These are phyloP conservation scores for Lotmaria passim DNA, from an alignment of 208 protist genomes.

Conservation along the genomic window DNA sequence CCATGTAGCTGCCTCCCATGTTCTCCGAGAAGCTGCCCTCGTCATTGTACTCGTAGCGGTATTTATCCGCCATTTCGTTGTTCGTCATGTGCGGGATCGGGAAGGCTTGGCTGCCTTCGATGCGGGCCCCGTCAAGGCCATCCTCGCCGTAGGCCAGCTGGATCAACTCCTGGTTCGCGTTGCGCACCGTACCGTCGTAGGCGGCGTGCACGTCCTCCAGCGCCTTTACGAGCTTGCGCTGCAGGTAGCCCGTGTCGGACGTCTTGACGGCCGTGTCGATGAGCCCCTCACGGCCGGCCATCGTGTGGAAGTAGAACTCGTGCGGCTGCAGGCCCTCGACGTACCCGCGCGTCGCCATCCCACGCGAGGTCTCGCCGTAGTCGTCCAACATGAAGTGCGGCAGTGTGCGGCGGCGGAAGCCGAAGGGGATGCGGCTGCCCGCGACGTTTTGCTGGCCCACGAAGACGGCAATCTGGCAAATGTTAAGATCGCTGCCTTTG, in stretches of 20 bases:
- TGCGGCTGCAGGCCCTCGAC: slow-evolving; percentile 97
- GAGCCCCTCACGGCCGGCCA: slow-evolving; percentile 99
- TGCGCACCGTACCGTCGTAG: slow-evolving; percentile 99
- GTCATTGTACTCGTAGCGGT: slow-evolving; percentile 81
- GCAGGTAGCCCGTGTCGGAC: slow-evolving; percentile 96
- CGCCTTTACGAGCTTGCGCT: slow-evolving; percentile 97
- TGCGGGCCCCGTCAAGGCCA: slow-evolving; percentile 95
- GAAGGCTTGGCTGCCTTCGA: slow-evolving; percentile 93
- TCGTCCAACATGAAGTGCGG: slow-evolving; percentile 99
- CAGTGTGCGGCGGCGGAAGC: slow-evolving; percentile 96
- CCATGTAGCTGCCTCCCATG: slow-evolving; percentile 85
- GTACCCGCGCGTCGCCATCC: slow-evolving; percentile 99
- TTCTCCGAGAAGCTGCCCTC: slow-evolving; percentile 76
- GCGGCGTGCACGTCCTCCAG: slow-evolving; percentile 98
- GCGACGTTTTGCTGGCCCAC: slow-evolving; percentile 99
- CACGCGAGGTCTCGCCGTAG: slow-evolving; percentile 96
- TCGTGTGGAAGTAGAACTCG: slow-evolving; percentile 99
- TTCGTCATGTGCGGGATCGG: slow-evolving; percentile 67
- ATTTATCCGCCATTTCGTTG: slow-evolving; percentile 67
- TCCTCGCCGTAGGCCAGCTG: slow-evolving; percentile 99
- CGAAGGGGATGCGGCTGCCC: slow-evolving; percentile 98
- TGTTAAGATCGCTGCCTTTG: slow-evolving; percentile 99
- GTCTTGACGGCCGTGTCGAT: slow-evolving; percentile 99
- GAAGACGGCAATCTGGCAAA: slow-evolving; percentile 99
- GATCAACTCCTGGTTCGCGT: slow-evolving; percentile 94